A percentile compares a stretch with the other conserved stretches of the same genome.
These are phyloP conservation scores for Quercus lobata DNA, from an alignment of 331 rosid species.

Conservation along the genomic window DNA sequence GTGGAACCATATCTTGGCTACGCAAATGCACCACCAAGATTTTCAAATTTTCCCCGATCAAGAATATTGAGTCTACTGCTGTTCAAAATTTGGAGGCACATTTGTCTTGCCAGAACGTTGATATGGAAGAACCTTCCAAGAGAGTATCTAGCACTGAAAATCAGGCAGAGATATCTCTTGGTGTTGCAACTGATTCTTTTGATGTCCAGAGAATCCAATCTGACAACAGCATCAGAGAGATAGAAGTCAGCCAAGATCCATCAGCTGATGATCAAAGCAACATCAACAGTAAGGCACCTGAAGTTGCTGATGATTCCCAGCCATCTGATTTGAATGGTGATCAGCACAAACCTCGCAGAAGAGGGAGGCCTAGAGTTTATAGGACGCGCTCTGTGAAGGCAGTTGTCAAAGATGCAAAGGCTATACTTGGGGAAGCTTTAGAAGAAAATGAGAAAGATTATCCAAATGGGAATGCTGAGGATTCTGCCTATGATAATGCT, in stretches of 20 bases:
- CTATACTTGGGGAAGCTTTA: conserved; percentile 57
- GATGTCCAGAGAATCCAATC: conserved; percentile 50
- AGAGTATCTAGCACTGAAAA: conserved; percentile 41
- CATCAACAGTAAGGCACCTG: conserved; percentile 50
- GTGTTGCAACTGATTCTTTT: conserved; percentile 66
- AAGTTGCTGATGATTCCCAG: conserved; percentile 47
- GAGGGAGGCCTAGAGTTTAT: conserved; percentile 45
- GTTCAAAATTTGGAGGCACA: conserved; percentile 34
- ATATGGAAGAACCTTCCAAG: conserved; percentile 39
- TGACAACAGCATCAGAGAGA: conserved; percentile 53
- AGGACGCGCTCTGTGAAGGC: conserved; percentile 59
- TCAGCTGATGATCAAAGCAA: conserved; percentile 63
- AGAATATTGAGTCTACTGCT: conserved; percentile 44
- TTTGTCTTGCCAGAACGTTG: conserved; percentile 26
- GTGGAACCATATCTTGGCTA: conserved; percentile 78
- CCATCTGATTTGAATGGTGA: conserved; percentile 47
- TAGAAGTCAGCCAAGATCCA: conserved; percentile 50
- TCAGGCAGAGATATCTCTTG: conserved; percentile 67
- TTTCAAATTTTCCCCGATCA: conserved; percentile 70
- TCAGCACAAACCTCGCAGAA: conserved; percentile 38
- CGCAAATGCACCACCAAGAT: conserved; percentile 93
- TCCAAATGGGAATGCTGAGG: conserved; percentile 71
- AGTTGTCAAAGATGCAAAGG: conserved; percentile 72
- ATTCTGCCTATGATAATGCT: conserved; percentile 48
- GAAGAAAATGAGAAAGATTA: conserved; percentile 45